phyloP scores from a whole-genome alignment of 2,329 filamentous ascomycete species.

The Pseudocercospora fuligena region DNA sequence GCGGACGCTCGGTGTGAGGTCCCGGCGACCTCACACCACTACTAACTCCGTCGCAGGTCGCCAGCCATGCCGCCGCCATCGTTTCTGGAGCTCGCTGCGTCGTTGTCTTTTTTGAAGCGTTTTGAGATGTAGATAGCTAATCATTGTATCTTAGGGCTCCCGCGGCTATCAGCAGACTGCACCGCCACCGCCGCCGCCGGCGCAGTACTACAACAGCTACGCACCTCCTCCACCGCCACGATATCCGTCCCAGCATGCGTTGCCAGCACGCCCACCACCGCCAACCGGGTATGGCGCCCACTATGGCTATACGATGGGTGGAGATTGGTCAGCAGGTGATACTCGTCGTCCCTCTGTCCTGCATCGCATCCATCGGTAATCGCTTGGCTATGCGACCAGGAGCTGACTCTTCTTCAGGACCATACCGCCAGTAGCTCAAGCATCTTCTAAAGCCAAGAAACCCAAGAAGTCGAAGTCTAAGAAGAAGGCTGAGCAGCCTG shows the following conservation, averaged over 20 bases:
- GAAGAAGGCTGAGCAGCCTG: constrained; percentile 9
- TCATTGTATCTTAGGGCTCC: constrained; percentile 13
- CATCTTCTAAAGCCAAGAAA: constrained; percentile 11
- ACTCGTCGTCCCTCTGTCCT: constrained; percentile 14
- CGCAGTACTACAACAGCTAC: constrained; percentile 14
- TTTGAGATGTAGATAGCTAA: constrained; percentile 11
- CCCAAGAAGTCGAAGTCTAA: constrained; percentile 16
- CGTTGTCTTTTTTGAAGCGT: neutral
- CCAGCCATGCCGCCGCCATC: constrained; percentile 5
- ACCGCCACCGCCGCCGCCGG: constrained; percentile 6
- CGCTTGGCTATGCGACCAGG: constrained; percentile 5
- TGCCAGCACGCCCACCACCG: constrained; percentile 4
- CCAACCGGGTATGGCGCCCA: constrained; percentile 18
- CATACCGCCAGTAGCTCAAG: neutral
- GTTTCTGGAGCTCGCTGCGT: neutral
- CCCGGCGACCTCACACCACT: neutral
- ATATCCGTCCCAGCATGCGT: neutral
- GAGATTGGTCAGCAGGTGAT: constrained; percentile 19
- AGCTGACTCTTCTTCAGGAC: constrained; percentile 19
- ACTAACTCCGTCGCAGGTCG: neutral
- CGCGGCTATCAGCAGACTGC: constrained; percentile 1
- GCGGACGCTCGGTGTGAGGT: neutral
- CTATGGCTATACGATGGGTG: constrained; percentile 15
- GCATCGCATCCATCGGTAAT: constrained; percentile 13
- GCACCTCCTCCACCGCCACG: neutral